phyloP scores from a whole-genome alignment of 2,329 filamentous ascomycete species.

The Chaetomiaceae sp. region DNA sequence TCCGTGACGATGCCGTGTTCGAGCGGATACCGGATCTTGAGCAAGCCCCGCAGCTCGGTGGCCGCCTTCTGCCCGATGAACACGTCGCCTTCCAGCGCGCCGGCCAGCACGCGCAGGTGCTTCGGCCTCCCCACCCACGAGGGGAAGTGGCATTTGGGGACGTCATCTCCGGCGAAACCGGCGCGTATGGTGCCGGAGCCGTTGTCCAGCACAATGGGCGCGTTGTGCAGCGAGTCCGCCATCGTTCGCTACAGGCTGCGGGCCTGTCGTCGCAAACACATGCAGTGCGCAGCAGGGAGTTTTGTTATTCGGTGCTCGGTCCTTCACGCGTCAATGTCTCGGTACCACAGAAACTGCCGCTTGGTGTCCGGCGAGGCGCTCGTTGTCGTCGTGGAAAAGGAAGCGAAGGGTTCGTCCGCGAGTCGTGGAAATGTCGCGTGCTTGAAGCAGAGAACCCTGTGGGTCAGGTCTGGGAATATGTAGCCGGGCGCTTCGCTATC shows the following conservation, averaged over 20 bases:
- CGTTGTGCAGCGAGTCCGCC: slow-evolving; percentile 77
- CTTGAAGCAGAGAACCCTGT: too few species aligned
- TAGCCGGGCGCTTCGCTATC: too few species aligned
- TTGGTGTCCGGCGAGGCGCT: not conserved
- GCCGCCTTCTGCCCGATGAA: slow-evolving; percentile 90
- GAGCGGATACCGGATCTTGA: slow-evolving; percentile 93
- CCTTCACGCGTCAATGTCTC: not conserved
- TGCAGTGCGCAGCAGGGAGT: not conserved
- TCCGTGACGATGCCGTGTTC: slow-evolving; percentile 98
- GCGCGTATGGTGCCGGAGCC: slow-evolving; percentile 96
- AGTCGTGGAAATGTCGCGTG: too few species aligned
- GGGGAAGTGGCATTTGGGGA: slow-evolving; percentile 94
- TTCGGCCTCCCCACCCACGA: slow-evolving; percentile 96
- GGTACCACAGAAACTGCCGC: not conserved
- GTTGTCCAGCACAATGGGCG: slow-evolving; percentile 97
- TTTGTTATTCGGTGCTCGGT: not conserved
- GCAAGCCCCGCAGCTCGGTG: slow-evolving; percentile 79
- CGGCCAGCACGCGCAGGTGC: slow-evolving; percentile 90
- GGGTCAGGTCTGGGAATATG: too few species aligned
- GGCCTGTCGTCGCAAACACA: slow-evolving; percentile 2
- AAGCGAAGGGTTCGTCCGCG: too few species aligned
- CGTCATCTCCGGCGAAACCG: slow-evolving; percentile 91
- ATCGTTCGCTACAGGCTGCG: slow-evolving; percentile 29
- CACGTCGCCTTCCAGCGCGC: slow-evolving; percentile 89
- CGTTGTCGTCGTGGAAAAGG: not conserved